Base-by-base conservation (phyloP, 1,284 basidiomycete species). In the Cutaneotrichosporon spelunceum region DNA sequence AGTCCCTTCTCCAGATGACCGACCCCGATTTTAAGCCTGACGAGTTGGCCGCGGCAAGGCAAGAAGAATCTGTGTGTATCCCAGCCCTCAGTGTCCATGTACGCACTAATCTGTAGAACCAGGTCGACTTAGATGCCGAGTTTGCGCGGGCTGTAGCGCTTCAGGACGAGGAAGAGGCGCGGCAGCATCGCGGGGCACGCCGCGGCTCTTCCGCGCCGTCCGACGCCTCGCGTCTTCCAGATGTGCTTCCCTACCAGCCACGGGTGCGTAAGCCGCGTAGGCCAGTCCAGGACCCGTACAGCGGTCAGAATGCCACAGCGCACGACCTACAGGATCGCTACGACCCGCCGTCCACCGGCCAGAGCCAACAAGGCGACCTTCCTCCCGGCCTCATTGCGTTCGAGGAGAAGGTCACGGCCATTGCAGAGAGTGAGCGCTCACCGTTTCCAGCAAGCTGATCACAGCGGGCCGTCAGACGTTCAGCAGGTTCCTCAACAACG, bases 21-120 rank as follows among this genome's bases (percentile, higher is more conserved):
- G 78, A 79, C 59, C 70, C 71, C n/a, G 67, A 74, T 55, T 79
- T 78, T 63, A 74, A 70, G 62, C 72, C 74, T 3, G 74, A 76
- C 55, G 52, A 53, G 52, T 34, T 53, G 14, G 39, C 39, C 24
- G 11, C 34, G 3, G 53, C n/a, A 8, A 21, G 42, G 16, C 53
- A 44, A 23, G 53, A 45, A 29, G 53, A 45, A 42, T 26, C 42
- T 26, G 53, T 44, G 27, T 19, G 39, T 55, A 29, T 55, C 53
- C 7, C 27, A 9, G 7, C 53, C 19, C 27, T 0, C n/a, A 42
- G 16, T 24, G 2, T 30, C 11, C n/a, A 39, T 14, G 2, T 29
- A 10, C 24, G 5, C 30, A 33, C 57, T 66, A 56, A 61, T 56
- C 55, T 27, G 45, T 59, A 76, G 71, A 68, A 71, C 24, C 78